Percentiles rank a stretch among this genome's conserved stretches.
These are phyloP conservation scores for Bromus sterilis DNA, from an alignment of 176 grass and related monocot species.

Conservation along the genomic window DNA sequence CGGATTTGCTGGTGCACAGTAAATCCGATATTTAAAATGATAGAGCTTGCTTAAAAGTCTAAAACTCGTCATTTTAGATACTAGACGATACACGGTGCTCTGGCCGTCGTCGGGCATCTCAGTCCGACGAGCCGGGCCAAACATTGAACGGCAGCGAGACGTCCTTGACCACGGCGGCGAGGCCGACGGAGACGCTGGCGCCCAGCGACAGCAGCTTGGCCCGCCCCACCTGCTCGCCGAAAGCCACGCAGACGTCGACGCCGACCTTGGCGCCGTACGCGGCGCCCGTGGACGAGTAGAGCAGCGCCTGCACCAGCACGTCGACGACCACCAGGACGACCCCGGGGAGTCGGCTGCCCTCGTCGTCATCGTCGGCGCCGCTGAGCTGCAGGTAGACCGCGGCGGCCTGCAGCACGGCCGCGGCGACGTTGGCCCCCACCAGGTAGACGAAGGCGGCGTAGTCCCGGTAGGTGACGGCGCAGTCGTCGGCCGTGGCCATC, in stretches of 20 bases:
- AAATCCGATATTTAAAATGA: too few species aligned
- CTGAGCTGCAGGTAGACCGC: constrained; percentile 11
- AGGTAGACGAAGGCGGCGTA: constrained; percentile 15
- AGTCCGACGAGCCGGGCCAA: constrained; percentile 4
- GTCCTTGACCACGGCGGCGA: background rate
- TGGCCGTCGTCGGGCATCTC: background rate
- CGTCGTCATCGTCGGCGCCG: background rate
- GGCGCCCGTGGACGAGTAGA: constrained; percentile 2
- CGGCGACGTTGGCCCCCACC: background rate
- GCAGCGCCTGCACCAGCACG: constrained; percentile 9
- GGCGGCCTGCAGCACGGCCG: background rate
- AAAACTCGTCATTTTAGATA: too few species aligned
- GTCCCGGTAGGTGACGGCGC: constrained; percentile 16
- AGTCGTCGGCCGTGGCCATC: constrained; percentile 11
- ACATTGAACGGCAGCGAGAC: background rate
- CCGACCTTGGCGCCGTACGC: background rate
- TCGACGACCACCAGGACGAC: background rate
- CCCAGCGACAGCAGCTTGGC: background rate
- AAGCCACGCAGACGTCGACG: background rate
- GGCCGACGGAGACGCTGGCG: background rate
- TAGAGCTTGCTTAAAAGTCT: too few species aligned
- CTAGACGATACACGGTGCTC: too few species aligned
- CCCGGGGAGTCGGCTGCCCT: background rate
- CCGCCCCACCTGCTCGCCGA: background rate
- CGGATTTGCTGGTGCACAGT: too few species aligned